A percentile compares a stretch with the other conserved stretches of the same genome.
Evolutionary conservation across 2,329 filamentous ascomycete species (phyloP).

Genomic region (Camillea tinctor): DNA sequence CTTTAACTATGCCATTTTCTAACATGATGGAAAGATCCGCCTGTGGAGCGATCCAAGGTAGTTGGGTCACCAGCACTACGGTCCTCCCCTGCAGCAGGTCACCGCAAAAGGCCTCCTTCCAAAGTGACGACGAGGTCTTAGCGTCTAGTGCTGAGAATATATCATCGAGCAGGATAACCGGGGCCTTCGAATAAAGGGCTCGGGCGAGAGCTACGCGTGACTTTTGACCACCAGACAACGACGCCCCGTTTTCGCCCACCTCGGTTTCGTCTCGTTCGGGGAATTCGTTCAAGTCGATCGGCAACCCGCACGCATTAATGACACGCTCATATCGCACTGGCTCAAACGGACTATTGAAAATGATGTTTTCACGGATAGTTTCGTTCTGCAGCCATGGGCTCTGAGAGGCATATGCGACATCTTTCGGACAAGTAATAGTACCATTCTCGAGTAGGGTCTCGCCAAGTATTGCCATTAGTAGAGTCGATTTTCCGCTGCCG

Average conservation of each 20-base stretch:
- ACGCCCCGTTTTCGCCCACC: slow-evolving; percentile 55
- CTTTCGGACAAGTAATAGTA: slow-evolving; percentile 46
- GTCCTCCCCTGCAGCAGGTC: slow-evolving; percentile 54
- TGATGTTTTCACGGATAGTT: slow-evolving; percentile 53
- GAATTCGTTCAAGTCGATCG: slow-evolving; percentile 50
- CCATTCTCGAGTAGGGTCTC: slow-evolving; percentile 52
- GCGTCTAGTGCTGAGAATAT: slow-evolving; percentile 60
- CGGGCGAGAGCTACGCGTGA: slow-evolving; percentile 56
- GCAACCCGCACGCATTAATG: slow-evolving; percentile 54
- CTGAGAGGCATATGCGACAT: slow-evolving; percentile 58
- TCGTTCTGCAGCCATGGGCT: slow-evolving; percentile 58
- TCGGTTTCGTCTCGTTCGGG: slow-evolving; percentile 49
- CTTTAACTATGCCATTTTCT: slow-evolving; percentile 45
- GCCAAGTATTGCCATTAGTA: slow-evolving; percentile 53
- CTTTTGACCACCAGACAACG: slow-evolving; percentile 56
- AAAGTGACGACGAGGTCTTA: slow-evolving; percentile 55
- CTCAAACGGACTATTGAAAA: slow-evolving; percentile 53
- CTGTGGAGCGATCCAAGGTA: slow-evolving; percentile 52
- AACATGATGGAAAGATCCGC: slow-evolving; percentile 46
- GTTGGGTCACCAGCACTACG: slow-evolving; percentile 56
- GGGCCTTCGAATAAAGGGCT: slow-evolving; percentile 55
- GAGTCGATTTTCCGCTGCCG: slow-evolving; percentile 57
- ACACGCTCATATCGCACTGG: slow-evolving; percentile 53
- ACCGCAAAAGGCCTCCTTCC: slow-evolving; percentile 57
- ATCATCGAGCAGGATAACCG: slow-evolving; percentile 57